Base-by-base conservation (phyloP, 495 filamentous ascomycete species). In the Cryomyces antarcticus region DNA sequence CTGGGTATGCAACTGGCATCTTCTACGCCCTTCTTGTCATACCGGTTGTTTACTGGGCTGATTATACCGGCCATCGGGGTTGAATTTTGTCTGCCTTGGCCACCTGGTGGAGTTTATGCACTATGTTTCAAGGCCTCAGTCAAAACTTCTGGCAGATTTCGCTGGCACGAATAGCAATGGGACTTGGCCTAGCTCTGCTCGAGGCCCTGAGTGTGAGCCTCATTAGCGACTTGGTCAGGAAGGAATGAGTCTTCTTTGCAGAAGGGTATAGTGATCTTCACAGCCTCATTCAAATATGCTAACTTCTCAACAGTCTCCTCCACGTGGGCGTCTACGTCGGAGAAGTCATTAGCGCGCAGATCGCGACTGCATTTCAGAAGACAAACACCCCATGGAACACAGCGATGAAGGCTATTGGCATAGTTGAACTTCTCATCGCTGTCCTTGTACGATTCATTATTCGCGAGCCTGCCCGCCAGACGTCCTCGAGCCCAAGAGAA, bases 311-410 rank as follows among this genome's bases (percentile, higher is more conserved):
- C n/a, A 58, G 57, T 35, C 28, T 58, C 12, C 46, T 58, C 9
- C 60, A 58, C 37, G 53, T 58, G 31, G 53, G 53, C 17, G 49
- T 58, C 4, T 61, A 61, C 42, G 46, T 60, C 28, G 53, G 53
- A 2, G 55, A 60, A 39, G 58, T 57, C 4, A 46, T 60, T 1
- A 51, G 46, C 28, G 55, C 43, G 7, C 49, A 58, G 38, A 58
- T 60, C 37, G 51, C 57, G 0, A 46, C 43, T 4, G 57, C 52
- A 0, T 56, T 60, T 34, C 42, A 41, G 7, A 44, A 41, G 28
- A 58, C 49, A 1, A 41, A 43, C 4, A 52, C 52, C 0, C 42
- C 49, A 1, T 58, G 56, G 56, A 44, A 46, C 27, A 51, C 44
- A 2, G 56, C 56, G 0, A 29, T 58, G 36, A 49, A 43, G 12